These are phyloP conservation scores for Sinapis alba DNA, from an alignment of 441 rosid genomes.

Conservation along the genomic window DNA sequence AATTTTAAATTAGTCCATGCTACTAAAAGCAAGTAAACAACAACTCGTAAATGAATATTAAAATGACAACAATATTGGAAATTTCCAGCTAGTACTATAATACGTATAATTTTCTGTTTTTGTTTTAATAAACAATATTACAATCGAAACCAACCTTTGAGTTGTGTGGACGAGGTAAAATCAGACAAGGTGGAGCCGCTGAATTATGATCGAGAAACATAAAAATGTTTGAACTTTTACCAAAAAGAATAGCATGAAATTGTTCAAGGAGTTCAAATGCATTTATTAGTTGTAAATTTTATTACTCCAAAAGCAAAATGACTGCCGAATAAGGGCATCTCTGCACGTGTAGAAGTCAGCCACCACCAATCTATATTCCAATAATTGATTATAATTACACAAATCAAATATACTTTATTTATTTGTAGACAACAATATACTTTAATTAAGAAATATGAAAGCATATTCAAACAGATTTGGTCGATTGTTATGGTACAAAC, in stretches of 20 bases:
- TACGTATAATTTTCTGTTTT: background rate
- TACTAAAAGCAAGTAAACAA: background rate
- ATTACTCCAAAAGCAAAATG: conserved; percentile 22
- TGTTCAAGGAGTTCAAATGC: conserved; percentile 33
- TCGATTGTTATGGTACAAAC: background rate
- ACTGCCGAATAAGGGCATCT: conserved; percentile 38
- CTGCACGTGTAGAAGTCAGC: conserved; percentile 40
- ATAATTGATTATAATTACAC: conserved; percentile 7
- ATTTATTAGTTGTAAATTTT: conserved; percentile 25
- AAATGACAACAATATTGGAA: background rate
- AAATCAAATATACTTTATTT: too few relatives aligned
- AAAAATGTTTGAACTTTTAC: conserved; percentile 25
- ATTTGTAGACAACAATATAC: too few relatives aligned
- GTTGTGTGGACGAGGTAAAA: conserved; percentile 27
- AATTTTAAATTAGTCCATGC: background rate
- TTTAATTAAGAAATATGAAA: background rate
- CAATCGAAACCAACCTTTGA: conserved; percentile 19
- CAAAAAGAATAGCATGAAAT: background rate
- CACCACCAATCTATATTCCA: conserved; percentile 37
- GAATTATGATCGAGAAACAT: conserved; percentile 29
- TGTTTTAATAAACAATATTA: background rate
- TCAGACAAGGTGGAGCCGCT: conserved; percentile 30
- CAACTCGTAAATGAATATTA: background rate
- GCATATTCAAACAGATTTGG: background rate
- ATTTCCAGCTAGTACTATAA: background rate